Percentiles rank a stretch among this genome's conserved stretches.
These are phyloP conservation scores for Nicotiana obtusifolia DNA, from an alignment of 257 asterid species.

Conservation along the genomic window DNA sequence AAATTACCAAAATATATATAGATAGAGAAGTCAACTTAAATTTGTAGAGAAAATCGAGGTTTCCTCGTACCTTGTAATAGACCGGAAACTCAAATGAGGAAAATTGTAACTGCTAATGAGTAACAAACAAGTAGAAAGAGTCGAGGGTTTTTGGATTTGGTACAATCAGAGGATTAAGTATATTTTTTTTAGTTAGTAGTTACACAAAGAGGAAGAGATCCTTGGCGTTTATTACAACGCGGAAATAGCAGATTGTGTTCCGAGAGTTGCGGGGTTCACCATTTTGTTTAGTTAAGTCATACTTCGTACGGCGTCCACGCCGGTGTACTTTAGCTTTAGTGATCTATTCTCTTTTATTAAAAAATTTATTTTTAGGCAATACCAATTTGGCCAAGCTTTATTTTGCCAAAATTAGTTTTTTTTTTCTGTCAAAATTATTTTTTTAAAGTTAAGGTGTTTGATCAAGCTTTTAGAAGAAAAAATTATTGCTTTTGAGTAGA, in stretches of 20 bases:
- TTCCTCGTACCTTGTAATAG: background rate
- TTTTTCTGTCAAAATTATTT: too few species aligned
- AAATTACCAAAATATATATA: background rate
- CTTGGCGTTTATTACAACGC: background rate
- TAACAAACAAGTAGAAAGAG: background rate
- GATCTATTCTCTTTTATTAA: too few species aligned
- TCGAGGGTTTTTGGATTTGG: background rate
- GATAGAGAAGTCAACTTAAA: background rate
- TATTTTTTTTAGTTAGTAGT: too few species aligned
- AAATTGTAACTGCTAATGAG: background rate
- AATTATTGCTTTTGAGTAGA: too few species aligned
- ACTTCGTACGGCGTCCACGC: background rate
- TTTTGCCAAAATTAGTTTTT: too few species aligned
- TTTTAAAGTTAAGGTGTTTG: too few species aligned
- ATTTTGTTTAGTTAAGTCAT: background rate
- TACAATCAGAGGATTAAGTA: too few species aligned
- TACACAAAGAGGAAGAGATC: too few species aligned
- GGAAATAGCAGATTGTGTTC: background rate
- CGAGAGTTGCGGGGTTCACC: background rate
- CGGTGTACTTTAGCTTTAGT: background rate
- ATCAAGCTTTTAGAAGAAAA: too few species aligned
- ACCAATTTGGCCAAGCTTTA: too few species aligned
- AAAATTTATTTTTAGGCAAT: too few species aligned
- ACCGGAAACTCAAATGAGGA: background rate
- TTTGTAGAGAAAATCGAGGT: background rate